These are phyloP conservation scores for Annona cherimola DNA, from an alignment of 164 flowering plant genomes.

Conservation along the genomic window DNA sequence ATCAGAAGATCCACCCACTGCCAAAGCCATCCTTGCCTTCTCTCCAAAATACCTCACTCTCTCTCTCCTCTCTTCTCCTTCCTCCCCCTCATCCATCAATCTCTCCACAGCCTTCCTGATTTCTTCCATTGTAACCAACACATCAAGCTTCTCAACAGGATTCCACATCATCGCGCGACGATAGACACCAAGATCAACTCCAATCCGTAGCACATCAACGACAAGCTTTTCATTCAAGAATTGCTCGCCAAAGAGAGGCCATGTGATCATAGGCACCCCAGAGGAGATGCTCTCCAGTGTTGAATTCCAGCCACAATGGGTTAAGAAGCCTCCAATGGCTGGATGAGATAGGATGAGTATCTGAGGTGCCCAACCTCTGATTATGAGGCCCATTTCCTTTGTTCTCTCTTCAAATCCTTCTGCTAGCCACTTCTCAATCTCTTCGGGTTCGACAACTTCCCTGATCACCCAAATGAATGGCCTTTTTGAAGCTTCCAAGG, in stretches of 20 bases:
- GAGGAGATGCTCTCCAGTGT: too few species aligned
- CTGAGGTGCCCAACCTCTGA: slow-evolving; percentile 72
- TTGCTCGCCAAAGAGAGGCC: slow-evolving; percentile 21
- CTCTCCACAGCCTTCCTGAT: slow-evolving; percentile 6
- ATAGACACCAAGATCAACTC: slow-evolving; percentile 1
- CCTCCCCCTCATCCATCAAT: slow-evolving; percentile 13
- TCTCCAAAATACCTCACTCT: slow-evolving; percentile 1
- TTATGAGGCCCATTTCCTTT: slow-evolving; percentile 42
- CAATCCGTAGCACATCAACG: slow-evolving; percentile 8
- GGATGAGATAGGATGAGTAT: too few species aligned
- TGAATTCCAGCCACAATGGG: too few species aligned
- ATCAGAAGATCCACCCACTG: slow-evolving; percentile 8
- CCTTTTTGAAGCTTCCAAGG: slow-evolving; percentile 39
- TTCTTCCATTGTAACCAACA: slow-evolving; percentile 10
- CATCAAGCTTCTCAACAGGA: neutral
- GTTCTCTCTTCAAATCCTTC: slow-evolving; percentile 40
- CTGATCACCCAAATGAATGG: slow-evolving; percentile 51
- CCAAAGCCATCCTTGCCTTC: slow-evolving; percentile 8
- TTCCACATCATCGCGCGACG: neutral
- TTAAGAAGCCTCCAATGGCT: too few species aligned
- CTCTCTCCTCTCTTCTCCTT: slow-evolving; percentile 12
- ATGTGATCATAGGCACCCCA: slow-evolving; percentile 22
- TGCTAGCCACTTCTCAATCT: slow-evolving; percentile 37
- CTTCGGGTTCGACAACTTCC: slow-evolving; percentile 8
- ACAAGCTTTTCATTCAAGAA: slow-evolving; percentile 18